Base-by-base conservation (phyloP, 306 rosid species). In the Myrica gale region DNA sequence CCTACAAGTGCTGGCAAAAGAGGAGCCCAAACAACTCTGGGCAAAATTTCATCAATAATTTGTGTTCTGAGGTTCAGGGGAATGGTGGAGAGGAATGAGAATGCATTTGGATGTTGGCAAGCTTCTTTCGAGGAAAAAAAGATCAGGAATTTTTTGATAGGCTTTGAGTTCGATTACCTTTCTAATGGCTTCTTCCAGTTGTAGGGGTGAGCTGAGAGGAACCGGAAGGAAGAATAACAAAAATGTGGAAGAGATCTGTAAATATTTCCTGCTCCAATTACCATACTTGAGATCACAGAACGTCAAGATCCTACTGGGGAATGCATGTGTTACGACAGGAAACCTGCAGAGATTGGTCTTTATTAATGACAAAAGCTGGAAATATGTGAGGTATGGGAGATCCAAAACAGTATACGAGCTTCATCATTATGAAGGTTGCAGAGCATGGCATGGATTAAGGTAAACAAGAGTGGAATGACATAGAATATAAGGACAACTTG, bases 21-120 rank as follows among this genome's bases (percentile, higher is more conserved):
- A 23, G 26, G 26, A 23, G 26, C 26, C 26, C 26, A 23, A 23
- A 5, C 3, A 20, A 53, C n/a, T 16, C 2, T 7, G 17, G n/a
- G 97, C 82, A 91, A 74, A 53, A 93, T 88, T 78, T 86, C 87
- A 87, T 94, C 98, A 79, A 91, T 79, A 39, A 86, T 75, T 69
- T 85, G 85, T 10, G 79, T 78, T 78, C 87, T 89, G 68, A 69
- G 4, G 75, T 53, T 83, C 46, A 26, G 78, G 41, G 97, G 82
- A 81, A 82, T 81, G 66, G 82, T 79, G 19, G 93, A 88, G 63
- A 91, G 86, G 81, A 87, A 87, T 3, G 88, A 85, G 69, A 93
- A 90, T 74, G 97, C 96, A 82, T 87, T 94, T 20, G 87, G 88
- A 76, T 68, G 85, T 78, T 76, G 84, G 82, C 84, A 71, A 42